Evolutionary conservation across 495 filamentous ascomycete genomes (phyloP), one percentile per base, ranked within the genome.

Genomic region (Tuber melanosporum): DNA sequence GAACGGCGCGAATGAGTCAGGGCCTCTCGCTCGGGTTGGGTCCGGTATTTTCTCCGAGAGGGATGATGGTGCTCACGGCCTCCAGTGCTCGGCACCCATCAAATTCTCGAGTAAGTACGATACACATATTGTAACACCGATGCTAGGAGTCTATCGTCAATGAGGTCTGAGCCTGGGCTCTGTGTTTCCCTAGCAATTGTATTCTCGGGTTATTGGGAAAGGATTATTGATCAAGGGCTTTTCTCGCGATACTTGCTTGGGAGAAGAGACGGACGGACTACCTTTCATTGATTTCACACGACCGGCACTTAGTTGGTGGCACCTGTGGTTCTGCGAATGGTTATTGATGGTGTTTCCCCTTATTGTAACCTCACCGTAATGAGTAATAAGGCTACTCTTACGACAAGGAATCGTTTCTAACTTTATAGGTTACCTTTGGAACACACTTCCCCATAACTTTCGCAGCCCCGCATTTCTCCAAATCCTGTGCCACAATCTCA

Each of bases 351-450:
- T 36, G 12, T 36, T 66, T 32, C 17, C 32, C 57, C 14, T 26
- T 26, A 5, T 62, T 32, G 10, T 10, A 26, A 26, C 52, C 52
- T 32, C n/a, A n/a, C 52, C 52, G 52, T 62, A 62, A 62, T 62
- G 52, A 26, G 52, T 57, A 26, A 62, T 62, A 62, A 26, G 52
- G 12, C 57, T 36, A 19, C 26, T 17, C 26, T 66, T 66, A 66
- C 57, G 26, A 2, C 42, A 47, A 44, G 4, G 71, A 78, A 76
- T 84, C 85, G 72, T 78, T 82, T 80, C 85, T 81, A 39, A 86
- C 83, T 79, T 85, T 85, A 71, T 85, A 85, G n/a, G 80, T 84
- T 41, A 85, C 83, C 70, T 79, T 77, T n/a, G 84, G 80, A 62
- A 81, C 71, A 74, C 80, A 83, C 78, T 84, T 86, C 4, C 85